phyloP scores from a whole-genome alignment of 2,329 filamentous ascomycete genomes.

The Hypoxylon rubiginosum region DNA sequence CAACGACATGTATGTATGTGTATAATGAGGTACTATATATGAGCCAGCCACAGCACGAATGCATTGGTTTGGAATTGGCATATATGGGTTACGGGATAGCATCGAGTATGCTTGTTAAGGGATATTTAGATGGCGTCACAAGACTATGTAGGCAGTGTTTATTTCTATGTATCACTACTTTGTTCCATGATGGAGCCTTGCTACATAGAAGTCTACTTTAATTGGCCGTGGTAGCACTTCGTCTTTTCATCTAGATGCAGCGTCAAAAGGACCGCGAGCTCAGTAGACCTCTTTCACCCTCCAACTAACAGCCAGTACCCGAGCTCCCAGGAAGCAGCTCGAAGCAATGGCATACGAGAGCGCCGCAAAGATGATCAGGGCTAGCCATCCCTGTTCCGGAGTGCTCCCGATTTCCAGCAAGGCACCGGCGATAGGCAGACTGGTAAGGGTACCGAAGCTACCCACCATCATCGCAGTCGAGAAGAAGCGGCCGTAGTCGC shows the following conservation, averaged over 20 bases:
- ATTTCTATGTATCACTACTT: conserved; percentile 4
- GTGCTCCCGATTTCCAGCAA: conserved; percentile 41
- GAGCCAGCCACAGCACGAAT: neutral
- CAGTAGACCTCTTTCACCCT: conserved; percentile 46
- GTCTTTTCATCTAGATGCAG: neutral
- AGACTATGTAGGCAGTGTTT: neutral
- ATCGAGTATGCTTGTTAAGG: neutral
- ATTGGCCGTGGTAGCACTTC: neutral
- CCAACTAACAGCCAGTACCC: conserved; percentile 49
- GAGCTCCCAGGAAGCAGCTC: conserved; percentile 48
- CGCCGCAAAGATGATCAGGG: conserved; percentile 48
- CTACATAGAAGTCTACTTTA: neutral
- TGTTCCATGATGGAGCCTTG: neutral
- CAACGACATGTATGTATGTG: conserved; percentile 10
- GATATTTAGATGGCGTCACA: conserved; percentile 8
- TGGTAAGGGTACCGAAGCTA: conserved; percentile 74
- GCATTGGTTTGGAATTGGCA: neutral
- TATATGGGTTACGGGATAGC: conserved; percentile 4
- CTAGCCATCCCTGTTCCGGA: conserved; percentile 45
- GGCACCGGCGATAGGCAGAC: conserved; percentile 60
- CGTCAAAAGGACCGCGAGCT: neutral
- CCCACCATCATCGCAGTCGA: conserved; percentile 84
- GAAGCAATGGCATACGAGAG: conserved; percentile 49
- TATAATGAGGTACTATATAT: neutral
- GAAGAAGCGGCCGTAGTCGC: conserved; percentile 81